Percentiles rank a stretch among this genome's conserved stretches.
phyloP scores from a whole-genome alignment of 2,329 filamentous ascomycete genomes.

The Aspergillus sp. region DNA sequence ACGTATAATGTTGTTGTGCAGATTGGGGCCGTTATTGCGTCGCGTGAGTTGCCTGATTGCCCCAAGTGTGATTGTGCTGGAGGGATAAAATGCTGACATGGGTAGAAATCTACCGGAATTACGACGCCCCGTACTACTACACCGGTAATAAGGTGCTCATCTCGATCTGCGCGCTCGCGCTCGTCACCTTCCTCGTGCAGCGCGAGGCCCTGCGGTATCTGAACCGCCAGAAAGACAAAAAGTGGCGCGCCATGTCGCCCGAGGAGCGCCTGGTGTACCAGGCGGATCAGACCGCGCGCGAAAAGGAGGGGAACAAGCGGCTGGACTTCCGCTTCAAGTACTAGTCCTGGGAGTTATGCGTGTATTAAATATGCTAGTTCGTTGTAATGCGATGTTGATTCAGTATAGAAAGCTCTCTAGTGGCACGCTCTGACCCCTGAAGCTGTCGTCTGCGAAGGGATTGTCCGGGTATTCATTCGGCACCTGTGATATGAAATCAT shows the following conservation, averaged over 20 bases:
- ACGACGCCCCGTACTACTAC: constrained; percentile 55
- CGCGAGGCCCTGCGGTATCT: constrained; percentile 44
- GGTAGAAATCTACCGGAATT: constrained; percentile 49
- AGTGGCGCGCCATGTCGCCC: constrained; percentile 47
- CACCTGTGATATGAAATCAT: constrained; percentile 10
- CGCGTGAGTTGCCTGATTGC: constrained; percentile 19
- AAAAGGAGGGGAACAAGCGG: constrained; percentile 51
- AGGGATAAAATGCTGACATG: not conserved
- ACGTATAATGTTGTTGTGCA: constrained; percentile 38
- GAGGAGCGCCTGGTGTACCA: constrained; percentile 50
- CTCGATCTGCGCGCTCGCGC: constrained; percentile 48
- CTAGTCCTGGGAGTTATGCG: constrained; percentile 15
- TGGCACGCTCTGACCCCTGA: not conserved
- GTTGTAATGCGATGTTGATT: not conserved
- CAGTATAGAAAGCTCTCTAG: constrained; percentile 3
- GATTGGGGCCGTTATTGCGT: constrained; percentile 27
- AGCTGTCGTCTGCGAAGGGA: constrained; percentile 1
- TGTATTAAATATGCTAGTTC: not conserved
- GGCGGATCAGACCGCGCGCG: constrained; percentile 43
- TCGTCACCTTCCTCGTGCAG: constrained; percentile 50
- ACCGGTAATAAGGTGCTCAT: constrained; percentile 55
- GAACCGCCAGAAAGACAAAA: constrained; percentile 50
- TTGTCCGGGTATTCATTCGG: not conserved
- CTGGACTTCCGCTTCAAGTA: constrained; percentile 55
- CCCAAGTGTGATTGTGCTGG: not conserved